These are phyloP conservation scores for Jackrogersella minutella DNA, from an alignment of 495 filamentous ascomycete species.

Conservation along the genomic window DNA sequence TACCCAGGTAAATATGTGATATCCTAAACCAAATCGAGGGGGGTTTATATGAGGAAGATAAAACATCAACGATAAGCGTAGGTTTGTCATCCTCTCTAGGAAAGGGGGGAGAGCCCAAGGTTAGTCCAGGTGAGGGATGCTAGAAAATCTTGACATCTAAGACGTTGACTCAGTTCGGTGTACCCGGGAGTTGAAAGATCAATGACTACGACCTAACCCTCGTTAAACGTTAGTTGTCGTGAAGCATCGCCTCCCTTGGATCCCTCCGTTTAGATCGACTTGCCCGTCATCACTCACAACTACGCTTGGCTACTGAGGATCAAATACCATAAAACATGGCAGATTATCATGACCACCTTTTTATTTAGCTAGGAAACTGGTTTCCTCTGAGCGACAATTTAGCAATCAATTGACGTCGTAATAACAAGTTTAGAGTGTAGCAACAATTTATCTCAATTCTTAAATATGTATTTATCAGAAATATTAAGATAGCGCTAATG, in stretches of 20 bases:
- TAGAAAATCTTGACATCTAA: background rate
- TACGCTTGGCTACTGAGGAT: background rate
- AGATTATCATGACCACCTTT: no score
- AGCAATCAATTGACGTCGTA: background rate
- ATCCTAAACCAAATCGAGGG: no score
- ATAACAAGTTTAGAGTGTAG: background rate
- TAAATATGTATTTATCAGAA: conserved; percentile 7
- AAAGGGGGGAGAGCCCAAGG: background rate
- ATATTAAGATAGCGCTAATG: no score
- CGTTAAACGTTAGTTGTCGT: background rate
- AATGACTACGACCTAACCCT: conserved; percentile 5
- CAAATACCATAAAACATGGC: background rate
- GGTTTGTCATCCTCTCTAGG: background rate
- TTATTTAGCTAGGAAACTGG: background rate
- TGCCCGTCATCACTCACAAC: background rate
- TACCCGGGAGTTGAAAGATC: background rate
- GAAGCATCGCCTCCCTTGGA: background rate
- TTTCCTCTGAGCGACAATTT: background rate
- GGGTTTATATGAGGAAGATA: no score
- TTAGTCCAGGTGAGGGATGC: background rate
- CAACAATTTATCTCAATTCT: background rate
- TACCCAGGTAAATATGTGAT: no score
- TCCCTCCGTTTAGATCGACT: background rate
- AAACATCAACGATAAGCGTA: no score
- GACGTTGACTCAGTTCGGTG: conserved; percentile 12